phyloP scores from a whole-genome alignment of 2,329 filamentous ascomycete species.

The Biscogniauxia sp. region DNA sequence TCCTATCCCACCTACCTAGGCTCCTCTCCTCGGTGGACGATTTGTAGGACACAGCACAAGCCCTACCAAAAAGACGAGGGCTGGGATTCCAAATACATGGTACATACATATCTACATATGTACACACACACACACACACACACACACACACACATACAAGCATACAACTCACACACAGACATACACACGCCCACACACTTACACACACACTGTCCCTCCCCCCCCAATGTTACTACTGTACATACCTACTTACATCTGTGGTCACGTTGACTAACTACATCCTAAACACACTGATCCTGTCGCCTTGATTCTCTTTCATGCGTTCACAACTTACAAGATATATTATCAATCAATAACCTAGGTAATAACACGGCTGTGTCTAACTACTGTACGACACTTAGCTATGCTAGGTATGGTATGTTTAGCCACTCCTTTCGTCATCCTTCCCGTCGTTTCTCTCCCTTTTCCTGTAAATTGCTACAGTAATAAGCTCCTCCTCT shows the following conservation, averaged over 20 bases:
- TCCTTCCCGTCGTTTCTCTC: constrained; percentile 7
- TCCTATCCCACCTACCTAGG: neutral
- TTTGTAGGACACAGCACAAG: neutral
- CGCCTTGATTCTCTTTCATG: neutral
- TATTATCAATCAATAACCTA: neutral
- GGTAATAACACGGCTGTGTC: neutral
- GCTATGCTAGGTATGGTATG: neutral
- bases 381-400: neutral
- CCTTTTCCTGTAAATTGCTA: constrained; percentile 7
- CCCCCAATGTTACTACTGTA: no score
- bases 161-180: no score
- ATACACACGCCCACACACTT: neutral
- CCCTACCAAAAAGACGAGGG: neutral
- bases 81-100: neutral
- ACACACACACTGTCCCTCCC: neutral
- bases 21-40: neutral
- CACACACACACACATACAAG: no score
- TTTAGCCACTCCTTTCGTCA: constrained; percentile 20
- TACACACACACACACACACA: no score
- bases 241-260: neutral
- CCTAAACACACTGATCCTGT: neutral
- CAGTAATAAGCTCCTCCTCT: constrained; percentile 3
- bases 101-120: neutral
- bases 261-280: neutral
- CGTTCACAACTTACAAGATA: neutral